A percentile compares a stretch with the other conserved stretches of the same genome.
These are phyloP conservation scores for Elaeagnus macrophylla DNA, from an alignment of 306 rosid species.

Conservation along the genomic window DNA sequence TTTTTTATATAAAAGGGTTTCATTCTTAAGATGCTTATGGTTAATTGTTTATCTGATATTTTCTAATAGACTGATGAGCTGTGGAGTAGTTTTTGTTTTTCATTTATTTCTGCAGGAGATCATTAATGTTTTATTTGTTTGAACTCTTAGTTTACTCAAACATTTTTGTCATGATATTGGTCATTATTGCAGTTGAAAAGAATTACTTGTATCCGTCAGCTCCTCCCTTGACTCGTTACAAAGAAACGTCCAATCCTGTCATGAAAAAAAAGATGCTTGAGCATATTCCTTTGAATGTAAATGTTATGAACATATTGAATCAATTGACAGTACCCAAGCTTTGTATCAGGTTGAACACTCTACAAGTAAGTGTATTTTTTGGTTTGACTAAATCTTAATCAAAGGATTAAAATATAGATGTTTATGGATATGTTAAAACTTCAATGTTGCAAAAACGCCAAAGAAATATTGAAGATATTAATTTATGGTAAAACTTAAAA, in stretches of 20 bases:
- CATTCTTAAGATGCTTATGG: too few species aligned
- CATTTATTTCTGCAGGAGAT: too few species aligned
- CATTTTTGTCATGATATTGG: conserved; percentile 4
- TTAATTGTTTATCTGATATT: too few species aligned
- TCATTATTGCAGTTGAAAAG: conserved; percentile 44
- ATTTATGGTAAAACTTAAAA: too few species aligned
- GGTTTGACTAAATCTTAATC: background rate
- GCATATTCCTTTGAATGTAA: conserved; percentile 27
- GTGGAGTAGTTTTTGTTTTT: too few species aligned
- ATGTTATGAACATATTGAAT: conserved; percentile 32
- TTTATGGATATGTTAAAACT: too few species aligned
- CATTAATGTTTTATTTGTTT: background rate
- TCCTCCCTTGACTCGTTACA: conserved; percentile 47
- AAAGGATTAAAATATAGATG: too few species aligned
- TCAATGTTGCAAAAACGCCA: too few species aligned
- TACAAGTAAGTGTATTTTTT: conserved; percentile 30
- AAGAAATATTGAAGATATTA: too few species aligned
- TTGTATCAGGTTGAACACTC: conserved; percentile 43
- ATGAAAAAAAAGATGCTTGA: conserved; percentile 37
- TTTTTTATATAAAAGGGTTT: too few species aligned
- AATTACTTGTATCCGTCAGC: conserved; percentile 35
- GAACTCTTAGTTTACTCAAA: background rate
- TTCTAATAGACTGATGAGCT: too few species aligned
- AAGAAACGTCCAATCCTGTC: conserved; percentile 27
- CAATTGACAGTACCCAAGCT: conserved; percentile 40